Conservation (phyloP, 306 rosid species). For the Quercus bicolor region DNA sequence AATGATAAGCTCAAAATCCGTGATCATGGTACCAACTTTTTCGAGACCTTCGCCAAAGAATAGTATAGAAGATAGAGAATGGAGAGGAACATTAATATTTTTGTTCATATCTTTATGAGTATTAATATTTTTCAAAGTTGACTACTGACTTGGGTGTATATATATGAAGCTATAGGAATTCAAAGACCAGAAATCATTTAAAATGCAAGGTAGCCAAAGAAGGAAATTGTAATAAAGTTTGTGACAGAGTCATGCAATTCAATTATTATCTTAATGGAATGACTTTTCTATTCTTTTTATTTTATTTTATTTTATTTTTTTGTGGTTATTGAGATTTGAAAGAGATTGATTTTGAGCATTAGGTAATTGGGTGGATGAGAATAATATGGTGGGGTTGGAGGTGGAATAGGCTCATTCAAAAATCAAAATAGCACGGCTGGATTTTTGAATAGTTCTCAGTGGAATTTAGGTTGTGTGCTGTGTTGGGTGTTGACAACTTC, state of each 20-base stretch:
- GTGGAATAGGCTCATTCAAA: not conserved
- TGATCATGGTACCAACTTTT: not conserved
- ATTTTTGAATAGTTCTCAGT: not conserved
- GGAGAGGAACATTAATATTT: too few species aligned
- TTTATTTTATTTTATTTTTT: not conserved
- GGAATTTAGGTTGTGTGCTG: not conserved
- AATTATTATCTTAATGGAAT: too few species aligned
- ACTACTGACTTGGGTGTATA: too few species aligned
- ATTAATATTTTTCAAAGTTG: too few species aligned
- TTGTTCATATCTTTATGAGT: too few species aligned
- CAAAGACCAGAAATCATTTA: too few species aligned
- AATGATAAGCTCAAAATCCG: not conserved
- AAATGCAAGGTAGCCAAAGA: too few species aligned
- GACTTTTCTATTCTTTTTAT: too few species aligned
- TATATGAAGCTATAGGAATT: too few species aligned
- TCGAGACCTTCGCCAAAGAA: not conserved
- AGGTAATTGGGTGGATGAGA: not conserved
- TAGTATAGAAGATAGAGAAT: too few species aligned
- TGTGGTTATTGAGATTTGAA: not conserved
- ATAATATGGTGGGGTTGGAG: not conserved
- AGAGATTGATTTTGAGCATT: not conserved
- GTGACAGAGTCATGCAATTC: too few species aligned
- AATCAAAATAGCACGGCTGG: not conserved
- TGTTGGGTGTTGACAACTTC: constrained; percentile 4
- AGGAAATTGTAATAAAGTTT: too few species aligned